A percentile compares a stretch with the other conserved stretches of the same genome.
These are phyloP conservation scores for Trichoderma simmonsii DNA, from an alignment of 2,329 filamentous ascomycete genomes.

Conservation along the genomic window DNA sequence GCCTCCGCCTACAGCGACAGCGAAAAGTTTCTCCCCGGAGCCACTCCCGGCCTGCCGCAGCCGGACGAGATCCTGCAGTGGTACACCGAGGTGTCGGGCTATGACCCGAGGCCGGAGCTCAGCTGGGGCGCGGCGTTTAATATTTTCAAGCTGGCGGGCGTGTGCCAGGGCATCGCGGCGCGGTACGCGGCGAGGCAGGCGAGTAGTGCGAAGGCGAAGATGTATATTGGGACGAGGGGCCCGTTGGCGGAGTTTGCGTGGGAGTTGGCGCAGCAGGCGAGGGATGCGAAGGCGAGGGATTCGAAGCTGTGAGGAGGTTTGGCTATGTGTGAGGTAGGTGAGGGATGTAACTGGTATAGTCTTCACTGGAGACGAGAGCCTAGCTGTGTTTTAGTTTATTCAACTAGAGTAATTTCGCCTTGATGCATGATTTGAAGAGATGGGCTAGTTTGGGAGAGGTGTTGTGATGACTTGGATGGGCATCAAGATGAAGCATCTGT, in stretches of 20 bases:
- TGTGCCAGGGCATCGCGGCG: slow-evolving; percentile 87
- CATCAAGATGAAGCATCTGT: neutral
- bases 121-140: slow-evolving; percentile 61
- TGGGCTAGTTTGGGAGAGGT: neutral
- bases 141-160: slow-evolving; percentile 58
- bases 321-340: neutral
- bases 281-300: slow-evolving; percentile 20
- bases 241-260: slow-evolving; percentile 78
- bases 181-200: slow-evolving; percentile 82
- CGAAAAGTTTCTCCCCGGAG: slow-evolving; percentile 58
- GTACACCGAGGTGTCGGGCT: slow-evolving; percentile 56
- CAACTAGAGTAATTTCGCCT: neutral
- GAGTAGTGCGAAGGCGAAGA: slow-evolving; percentile 75
- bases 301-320: slow-evolving; percentile 28
- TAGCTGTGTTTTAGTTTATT: neutral
- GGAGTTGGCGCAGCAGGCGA: slow-evolving; percentile 58
- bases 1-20: slow-evolving; percentile 28
- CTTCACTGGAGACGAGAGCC: neutral
- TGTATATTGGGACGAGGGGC: slow-evolving; percentile 66
- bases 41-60: slow-evolving; percentile 60
- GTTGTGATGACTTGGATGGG: neutral
- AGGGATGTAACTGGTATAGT: neutral
- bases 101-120: slow-evolving; percentile 62
- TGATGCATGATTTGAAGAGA: neutral
- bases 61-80: slow-evolving; percentile 41